A percentile compares a stretch with the other conserved stretches of the same genome.
phyloP scores from a whole-genome alignment of 257 asterid genomes.

The Echites panduratus region DNA sequence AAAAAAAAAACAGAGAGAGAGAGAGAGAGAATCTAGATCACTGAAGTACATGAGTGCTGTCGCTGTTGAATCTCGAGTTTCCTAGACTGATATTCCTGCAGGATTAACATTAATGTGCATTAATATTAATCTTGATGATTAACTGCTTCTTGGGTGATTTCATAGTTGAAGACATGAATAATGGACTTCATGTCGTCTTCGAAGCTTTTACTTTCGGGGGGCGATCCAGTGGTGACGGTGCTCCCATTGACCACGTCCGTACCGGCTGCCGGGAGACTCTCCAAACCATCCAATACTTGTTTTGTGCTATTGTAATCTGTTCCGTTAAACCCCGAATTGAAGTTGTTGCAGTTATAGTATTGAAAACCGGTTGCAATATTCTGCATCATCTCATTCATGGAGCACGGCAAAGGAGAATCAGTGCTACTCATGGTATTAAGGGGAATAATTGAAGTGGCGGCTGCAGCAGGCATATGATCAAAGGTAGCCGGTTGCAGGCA shows the following conservation, averaged over 20 bases:
- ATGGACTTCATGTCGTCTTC: constrained; percentile 22
- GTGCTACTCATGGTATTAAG: too few relatives aligned
- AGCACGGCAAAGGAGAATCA: background rate
- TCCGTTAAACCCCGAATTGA: constrained; percentile 18
- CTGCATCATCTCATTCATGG: constrained; percentile 1
- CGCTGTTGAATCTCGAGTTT: constrained; percentile 15
- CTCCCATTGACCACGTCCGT: constrained; percentile 23
- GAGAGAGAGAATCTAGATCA: background rate
- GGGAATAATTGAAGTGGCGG: background rate
- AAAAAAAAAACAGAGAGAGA: too few relatives aligned
- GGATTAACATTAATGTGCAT: too few relatives aligned
- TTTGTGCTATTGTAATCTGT: constrained; percentile 11
- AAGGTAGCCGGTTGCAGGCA: background rate
- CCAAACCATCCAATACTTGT: constrained; percentile 20
- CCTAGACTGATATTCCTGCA: background rate
- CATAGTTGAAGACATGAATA: constrained; percentile 8
- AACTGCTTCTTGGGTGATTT: background rate
- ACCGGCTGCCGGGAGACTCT: constrained; percentile 8
- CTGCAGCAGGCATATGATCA: background rate
- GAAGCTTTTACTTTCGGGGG: constrained; percentile 35
- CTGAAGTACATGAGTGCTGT: background rate
- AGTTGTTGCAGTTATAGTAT: background rate
- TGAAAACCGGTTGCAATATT: constrained; percentile 9
- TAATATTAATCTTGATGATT: background rate
- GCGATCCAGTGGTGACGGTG: constrained; percentile 20